Evolutionary conservation across 2,329 filamentous ascomycete species (phyloP).

Genomic region (Ascochyta rabiei): DNA sequence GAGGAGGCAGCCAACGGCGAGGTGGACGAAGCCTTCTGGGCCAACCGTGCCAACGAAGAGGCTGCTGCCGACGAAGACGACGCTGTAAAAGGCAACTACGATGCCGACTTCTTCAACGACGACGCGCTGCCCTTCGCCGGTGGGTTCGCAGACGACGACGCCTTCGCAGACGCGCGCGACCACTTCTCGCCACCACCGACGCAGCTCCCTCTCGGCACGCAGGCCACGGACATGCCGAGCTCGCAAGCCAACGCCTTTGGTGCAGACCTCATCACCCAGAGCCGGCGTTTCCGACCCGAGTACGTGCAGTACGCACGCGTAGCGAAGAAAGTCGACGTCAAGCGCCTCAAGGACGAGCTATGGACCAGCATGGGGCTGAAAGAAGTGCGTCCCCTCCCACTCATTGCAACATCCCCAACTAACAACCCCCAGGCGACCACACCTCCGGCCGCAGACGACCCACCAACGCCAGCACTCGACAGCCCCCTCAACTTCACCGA

Average conservation of each 20-base stretch:
- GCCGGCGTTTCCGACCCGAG: slow-evolving; percentile 64
- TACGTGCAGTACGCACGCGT: slow-evolving; percentile 70
- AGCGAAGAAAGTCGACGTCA: slow-evolving; percentile 71
- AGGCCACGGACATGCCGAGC: slow-evolving; percentile 57
- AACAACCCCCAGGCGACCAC: slow-evolving; percentile 25
- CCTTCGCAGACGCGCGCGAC: slow-evolving; percentile 80
- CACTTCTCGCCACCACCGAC: slow-evolving; percentile 73
- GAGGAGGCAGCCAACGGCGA: slow-evolving; percentile 70
- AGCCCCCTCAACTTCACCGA: slow-evolving; percentile 80
- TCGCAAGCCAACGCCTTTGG: slow-evolving; percentile 63
- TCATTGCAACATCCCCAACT: slow-evolving; percentile 1
- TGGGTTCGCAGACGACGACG: slow-evolving; percentile 66
- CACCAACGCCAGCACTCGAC: slow-evolving; percentile 53
- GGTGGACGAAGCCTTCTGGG: slow-evolving; percentile 97
- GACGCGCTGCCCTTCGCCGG: slow-evolving; percentile 74
- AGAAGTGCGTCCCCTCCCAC: slow-evolving; percentile 35
- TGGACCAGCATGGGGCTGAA: slow-evolving; percentile 66
- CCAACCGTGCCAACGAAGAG: slow-evolving; percentile 55
- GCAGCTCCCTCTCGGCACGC: slow-evolving; percentile 49
- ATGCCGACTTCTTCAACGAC: slow-evolving; percentile 97
- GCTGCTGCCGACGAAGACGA: slow-evolving; percentile 59
- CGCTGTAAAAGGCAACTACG: slow-evolving; percentile 77
- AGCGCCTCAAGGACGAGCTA: slow-evolving; percentile 68
- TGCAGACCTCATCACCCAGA: slow-evolving; percentile 67
- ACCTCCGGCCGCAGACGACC: slow-evolving; percentile 31